Percentiles rank a stretch among this genome's conserved stretches.
Evolutionary conservation across 148 eudicot genomes (phyloP).

Genomic region (Nepenthes mirabilis): DNA sequence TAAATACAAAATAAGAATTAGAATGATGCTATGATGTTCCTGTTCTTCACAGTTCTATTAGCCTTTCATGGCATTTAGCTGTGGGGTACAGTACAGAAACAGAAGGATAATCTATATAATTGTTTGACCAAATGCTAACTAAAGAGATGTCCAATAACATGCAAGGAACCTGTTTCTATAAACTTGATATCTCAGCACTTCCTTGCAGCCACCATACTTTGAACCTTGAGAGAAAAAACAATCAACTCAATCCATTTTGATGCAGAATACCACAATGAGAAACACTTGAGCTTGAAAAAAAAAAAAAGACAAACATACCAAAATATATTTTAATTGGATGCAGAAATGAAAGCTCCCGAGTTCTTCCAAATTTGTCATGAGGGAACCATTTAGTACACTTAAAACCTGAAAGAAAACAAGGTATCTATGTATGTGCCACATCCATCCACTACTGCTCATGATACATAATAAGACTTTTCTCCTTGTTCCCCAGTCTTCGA

Average conservation of each 20-base stretch:
- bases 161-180: constrained; percentile 49
- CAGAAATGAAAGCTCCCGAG: constrained; percentile 63
- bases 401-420: constrained; percentile 36
- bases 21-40: too few relatives aligned
- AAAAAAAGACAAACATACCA: constrained; percentile 32
- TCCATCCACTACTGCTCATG: not conserved
- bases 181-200: constrained; percentile 59
- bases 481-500: too few relatives aligned
- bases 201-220: constrained; percentile 77
- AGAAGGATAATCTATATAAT: not conserved
- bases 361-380: constrained; percentile 37
- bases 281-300: not conserved
- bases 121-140: too few relatives aligned
- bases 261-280: not conserved
- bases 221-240: constrained; percentile 43
- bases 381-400: constrained; percentile 62
- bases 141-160: not conserved
- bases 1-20: too few relatives aligned
- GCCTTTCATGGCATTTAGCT: too few relatives aligned
- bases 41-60: too few relatives aligned
- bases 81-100: not conserved
- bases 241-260: not conserved
- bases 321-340: constrained; percentile 88
- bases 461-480: too few relatives aligned
- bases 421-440: not conserved